These are phyloP conservation scores for Termitomyces eurrhizus DNA, from an alignment of 768 basidiomycete genomes.

Conservation along the genomic window DNA sequence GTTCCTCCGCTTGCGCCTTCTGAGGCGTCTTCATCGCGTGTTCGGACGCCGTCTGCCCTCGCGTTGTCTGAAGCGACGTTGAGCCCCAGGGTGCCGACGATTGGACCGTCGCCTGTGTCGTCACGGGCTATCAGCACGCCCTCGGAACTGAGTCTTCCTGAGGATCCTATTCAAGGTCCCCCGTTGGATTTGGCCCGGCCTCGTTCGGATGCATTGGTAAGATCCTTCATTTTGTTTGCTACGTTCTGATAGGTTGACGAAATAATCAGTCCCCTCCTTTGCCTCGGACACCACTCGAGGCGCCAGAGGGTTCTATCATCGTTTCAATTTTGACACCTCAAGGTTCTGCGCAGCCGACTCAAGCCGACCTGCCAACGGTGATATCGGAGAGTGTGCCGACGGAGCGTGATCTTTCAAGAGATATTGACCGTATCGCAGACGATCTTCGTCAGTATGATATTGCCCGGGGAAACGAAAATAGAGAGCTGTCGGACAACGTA, in stretches of 20 bases:
- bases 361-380: conserved; percentile 29
- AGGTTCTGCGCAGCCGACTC: conserved; percentile 31
- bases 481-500: conserved; percentile 63
- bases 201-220: conserved; percentile 22
- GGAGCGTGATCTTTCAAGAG: conserved; percentile 46
- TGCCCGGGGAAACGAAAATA: conserved; percentile 57
- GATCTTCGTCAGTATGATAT: conserved; percentile 55
- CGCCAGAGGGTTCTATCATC: conserved; percentile 34
- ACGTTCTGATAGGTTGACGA: conserved; percentile 7
- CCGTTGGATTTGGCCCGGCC: conserved; percentile 3
- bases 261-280: neutral
- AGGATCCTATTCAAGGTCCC: neutral
- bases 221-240: conserved; percentile 4
- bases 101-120: conserved; percentile 2
- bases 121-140: neutral
- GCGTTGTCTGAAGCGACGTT: conserved; percentile 35
- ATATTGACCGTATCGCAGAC: conserved; percentile 47
- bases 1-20: conserved; percentile 3
- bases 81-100: conserved; percentile 1
- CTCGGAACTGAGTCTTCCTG: neutral
- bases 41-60: conserved; percentile 17
- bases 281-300: conserved; percentile 27
- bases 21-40: conserved; percentile 4
- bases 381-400: conserved; percentile 39
- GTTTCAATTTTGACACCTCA: conserved; percentile 37